Conservation (phyloP, 2,329 filamentous ascomycete species). For the Parastagonospora nodorum region DNA sequence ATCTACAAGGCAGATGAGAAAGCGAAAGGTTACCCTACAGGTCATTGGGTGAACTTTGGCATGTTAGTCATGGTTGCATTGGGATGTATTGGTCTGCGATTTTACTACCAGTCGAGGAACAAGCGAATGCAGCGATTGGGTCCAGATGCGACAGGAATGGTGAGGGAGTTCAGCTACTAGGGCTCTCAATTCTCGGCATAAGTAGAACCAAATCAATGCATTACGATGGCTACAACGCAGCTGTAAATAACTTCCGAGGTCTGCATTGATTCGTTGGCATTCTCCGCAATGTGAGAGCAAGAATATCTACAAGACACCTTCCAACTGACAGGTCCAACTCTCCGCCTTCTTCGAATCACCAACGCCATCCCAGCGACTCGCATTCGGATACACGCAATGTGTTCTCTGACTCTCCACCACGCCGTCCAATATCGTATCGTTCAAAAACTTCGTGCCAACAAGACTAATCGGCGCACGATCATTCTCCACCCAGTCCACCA, state of each 20-base stretch:
- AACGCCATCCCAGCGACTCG: constrained; percentile 18
- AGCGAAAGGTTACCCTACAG: constrained; percentile 67
- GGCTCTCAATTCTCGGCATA: background rate
- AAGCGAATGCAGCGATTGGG: constrained; percentile 2
- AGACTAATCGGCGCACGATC: constrained; percentile 43
- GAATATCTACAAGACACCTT: background rate
- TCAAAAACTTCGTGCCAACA: constrained; percentile 14
- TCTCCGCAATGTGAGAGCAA: background rate
- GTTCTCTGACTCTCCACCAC: constrained; percentile 12
- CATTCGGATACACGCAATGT: constrained; percentile 25
- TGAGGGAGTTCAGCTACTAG: constrained; percentile 8
- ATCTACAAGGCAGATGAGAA: constrained; percentile 71
- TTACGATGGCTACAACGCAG: too few species aligned
- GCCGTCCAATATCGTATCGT: constrained; percentile 15
- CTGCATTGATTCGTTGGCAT: too few species aligned
- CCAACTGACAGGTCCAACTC: constrained; percentile 7
- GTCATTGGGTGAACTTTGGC: constrained; percentile 57
- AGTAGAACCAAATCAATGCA: background rate
- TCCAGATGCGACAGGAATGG: background rate
- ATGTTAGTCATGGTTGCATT: constrained; percentile 11
- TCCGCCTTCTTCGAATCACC: constrained; percentile 16
- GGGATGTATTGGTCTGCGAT: constrained; percentile 8
- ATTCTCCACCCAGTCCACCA: constrained; percentile 52
- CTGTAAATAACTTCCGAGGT: too few species aligned
- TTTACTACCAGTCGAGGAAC: constrained; percentile 9